A percentile compares a stretch with the other conserved stretches of the same genome.
Evolutionary conservation across 306 rosid genomes (phyloP).

Genomic region (Castanopsis chinensis): DNA sequence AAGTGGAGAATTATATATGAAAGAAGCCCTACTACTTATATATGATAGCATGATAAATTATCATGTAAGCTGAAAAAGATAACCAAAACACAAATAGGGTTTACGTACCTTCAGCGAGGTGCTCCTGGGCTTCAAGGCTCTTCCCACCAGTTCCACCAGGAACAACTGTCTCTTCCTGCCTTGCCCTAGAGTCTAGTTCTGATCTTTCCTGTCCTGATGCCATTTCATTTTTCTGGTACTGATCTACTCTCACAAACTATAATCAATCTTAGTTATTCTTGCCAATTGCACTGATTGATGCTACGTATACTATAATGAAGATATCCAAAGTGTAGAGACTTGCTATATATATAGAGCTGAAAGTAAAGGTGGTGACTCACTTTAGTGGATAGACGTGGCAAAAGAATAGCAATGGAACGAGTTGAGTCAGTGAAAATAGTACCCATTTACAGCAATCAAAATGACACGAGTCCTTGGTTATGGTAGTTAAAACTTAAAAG

Average conservation of each 20-base stretch:
- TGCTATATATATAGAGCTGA: background rate
- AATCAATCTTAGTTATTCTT: too few relatives aligned
- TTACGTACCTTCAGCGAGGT: slow-evolving; percentile 69
- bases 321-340: too few relatives aligned
- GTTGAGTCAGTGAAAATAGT: background rate
- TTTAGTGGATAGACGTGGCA: slow-evolving; percentile 19
- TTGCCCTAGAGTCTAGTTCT: slow-evolving; percentile 62
- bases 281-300: too few relatives aligned
- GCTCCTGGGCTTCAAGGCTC: slow-evolving; percentile 72
- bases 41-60: too few relatives aligned
- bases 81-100: background rate
- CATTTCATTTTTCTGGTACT: slow-evolving; percentile 25
- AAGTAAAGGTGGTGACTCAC: background rate
- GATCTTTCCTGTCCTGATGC: slow-evolving; percentile 42
- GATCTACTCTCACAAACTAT: background rate
- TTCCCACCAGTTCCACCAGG: slow-evolving; percentile 87
- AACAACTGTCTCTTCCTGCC: slow-evolving; percentile 62
- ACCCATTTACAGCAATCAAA: background rate
- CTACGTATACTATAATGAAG: too few relatives aligned
- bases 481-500: background rate
- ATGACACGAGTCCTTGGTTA: slow-evolving; percentile 5
- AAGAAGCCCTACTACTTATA: too few relatives aligned
- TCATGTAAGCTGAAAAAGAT: too few relatives aligned
- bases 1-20: too few relatives aligned
- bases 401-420: background rate